A percentile compares a stretch with the other conserved stretches of the same genome.
These are phyloP conservation scores for Trichopus zeylanicus DNA, from an alignment of 116 monocot genomes.

Conservation along the genomic window DNA sequence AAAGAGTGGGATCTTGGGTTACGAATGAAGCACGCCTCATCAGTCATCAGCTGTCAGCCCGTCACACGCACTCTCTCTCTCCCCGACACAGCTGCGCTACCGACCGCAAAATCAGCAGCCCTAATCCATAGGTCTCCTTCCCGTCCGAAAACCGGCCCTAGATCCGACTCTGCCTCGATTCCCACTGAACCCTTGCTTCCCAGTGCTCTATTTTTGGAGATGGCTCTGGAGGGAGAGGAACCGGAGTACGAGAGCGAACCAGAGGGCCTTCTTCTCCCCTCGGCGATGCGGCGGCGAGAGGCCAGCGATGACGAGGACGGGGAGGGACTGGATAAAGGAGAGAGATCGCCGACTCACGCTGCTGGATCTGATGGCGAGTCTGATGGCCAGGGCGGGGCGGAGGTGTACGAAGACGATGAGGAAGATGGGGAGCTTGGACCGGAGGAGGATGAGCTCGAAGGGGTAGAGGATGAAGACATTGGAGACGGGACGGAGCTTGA, in stretches of 20 bases:
- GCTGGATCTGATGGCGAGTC: conserved; percentile 24
- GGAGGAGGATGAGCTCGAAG: conserved; percentile 1
- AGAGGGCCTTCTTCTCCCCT: conserved; percentile 62
- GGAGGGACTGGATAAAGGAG: conserved; percentile 18
- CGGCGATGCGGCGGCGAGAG: conserved; percentile 62
- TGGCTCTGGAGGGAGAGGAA: conserved; percentile 20
- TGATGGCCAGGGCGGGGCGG: conserved; percentile 63
- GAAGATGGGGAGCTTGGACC: conserved; percentile 22
- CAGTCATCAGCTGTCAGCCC: too few relatives aligned
- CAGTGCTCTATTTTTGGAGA: too few relatives aligned
- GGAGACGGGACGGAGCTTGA: conserved; percentile 14
- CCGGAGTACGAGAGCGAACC: conserved; percentile 97
- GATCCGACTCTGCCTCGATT: too few relatives aligned
- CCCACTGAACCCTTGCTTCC: too few relatives aligned
- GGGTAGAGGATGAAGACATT: neutral
- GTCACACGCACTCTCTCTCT: too few relatives aligned
- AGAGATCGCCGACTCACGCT: neutral
- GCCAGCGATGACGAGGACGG: conserved; percentile 83
- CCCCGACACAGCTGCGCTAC: too few relatives aligned
- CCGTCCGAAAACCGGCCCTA: too few relatives aligned
- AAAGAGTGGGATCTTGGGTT: too few relatives aligned
- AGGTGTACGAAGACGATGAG: conserved; percentile 63
- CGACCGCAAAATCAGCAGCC: too few relatives aligned
- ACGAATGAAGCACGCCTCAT: too few relatives aligned
- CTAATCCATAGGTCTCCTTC: too few relatives aligned